These are phyloP conservation scores for Platanus orientalis DNA, from an alignment of 164 flowering plant species.

Conservation along the genomic window DNA sequence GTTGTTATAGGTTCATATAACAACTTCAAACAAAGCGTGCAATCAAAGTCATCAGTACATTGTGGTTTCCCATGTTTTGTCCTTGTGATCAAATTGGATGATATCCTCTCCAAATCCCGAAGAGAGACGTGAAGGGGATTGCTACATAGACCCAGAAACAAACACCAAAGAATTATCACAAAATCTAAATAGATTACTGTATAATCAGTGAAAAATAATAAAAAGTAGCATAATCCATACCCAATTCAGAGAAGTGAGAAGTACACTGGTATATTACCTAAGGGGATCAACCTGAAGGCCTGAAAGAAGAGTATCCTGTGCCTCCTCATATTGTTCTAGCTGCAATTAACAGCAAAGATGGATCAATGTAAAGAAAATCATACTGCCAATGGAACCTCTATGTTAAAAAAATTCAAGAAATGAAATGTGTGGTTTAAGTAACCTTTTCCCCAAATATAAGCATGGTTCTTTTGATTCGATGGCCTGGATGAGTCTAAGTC, in stretches of 20 bases:
- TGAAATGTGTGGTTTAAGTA: no score
- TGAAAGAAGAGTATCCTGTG: constrained; percentile 64
- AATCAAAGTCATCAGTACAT: constrained; percentile 84
- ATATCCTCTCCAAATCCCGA: constrained; percentile 43
- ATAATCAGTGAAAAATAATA: no score
- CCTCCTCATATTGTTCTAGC: constrained; percentile 85
- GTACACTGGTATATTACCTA: constrained; percentile 37
- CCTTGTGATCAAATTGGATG: constrained; percentile 21
- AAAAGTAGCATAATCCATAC: background rate
- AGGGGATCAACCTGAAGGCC: constrained; percentile 89
- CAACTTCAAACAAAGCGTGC: constrained; percentile 85
- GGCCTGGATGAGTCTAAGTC: no score
- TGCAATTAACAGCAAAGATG: constrained; percentile 26
- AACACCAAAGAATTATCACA: background rate
- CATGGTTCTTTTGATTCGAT: no score
- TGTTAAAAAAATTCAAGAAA: no score
- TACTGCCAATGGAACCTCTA: no score
- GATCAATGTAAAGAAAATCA: constrained; percentile 1
- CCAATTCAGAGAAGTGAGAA: background rate
- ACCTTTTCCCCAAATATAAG: no score
- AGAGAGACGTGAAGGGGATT: constrained; percentile 51
- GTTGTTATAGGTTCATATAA: constrained; percentile 90
- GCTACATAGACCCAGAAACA: constrained; percentile 43
- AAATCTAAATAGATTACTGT: no score
- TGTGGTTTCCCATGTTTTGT: constrained; percentile 47